These are phyloP conservation scores for Clarireedia monteithiana DNA, from an alignment of 2,329 filamentous ascomycete species.

Conservation along the genomic window DNA sequence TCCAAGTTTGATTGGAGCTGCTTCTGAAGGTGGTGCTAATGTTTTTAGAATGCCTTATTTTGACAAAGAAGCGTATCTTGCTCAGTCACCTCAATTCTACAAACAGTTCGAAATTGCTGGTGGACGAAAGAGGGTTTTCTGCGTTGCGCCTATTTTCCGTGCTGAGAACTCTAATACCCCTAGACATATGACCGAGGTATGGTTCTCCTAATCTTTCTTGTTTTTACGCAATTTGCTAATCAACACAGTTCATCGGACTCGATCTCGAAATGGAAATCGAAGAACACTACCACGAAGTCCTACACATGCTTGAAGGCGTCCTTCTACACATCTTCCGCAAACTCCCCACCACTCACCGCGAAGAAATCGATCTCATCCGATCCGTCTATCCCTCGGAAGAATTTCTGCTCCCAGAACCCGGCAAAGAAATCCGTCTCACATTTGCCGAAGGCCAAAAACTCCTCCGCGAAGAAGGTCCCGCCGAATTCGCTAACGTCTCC, in stretches of 20 bases:
- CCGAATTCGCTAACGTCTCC: constrained; percentile 57
- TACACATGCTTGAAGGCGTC: constrained; percentile 63
- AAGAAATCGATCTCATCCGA: constrained; percentile 66
- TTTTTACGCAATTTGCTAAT: constrained; percentile 7
- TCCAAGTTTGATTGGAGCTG: constrained; percentile 80
- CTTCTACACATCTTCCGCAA: constrained; percentile 74
- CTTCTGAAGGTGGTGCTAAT: constrained; percentile 86
- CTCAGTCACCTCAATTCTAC: constrained; percentile 78
- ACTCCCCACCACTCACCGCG: constrained; percentile 52
- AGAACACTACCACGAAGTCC: constrained; percentile 68
- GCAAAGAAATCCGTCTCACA: constrained; percentile 67
- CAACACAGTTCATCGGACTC: constrained; percentile 64
- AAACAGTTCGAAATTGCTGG: constrained; percentile 82
- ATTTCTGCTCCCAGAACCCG: constrained; percentile 66
- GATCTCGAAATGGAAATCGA: constrained; percentile 89
- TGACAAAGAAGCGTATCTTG: constrained; percentile 70
- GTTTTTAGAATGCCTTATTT: constrained; percentile 92
- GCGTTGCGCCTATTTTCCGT: constrained; percentile 74
- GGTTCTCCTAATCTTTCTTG: constrained; percentile 2
- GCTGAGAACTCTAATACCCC: constrained; percentile 84
- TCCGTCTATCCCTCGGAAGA: constrained; percentile 69
- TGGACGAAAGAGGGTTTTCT: constrained; percentile 68
- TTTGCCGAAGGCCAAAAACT: constrained; percentile 74
- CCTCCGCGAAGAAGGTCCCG: constrained; percentile 64
- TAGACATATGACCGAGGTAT: constrained; percentile 71